A percentile compares a stretch with the other conserved stretches of the same genome.
phyloP scores from a whole-genome alignment of 2,329 filamentous ascomycete species.

The Lachnellula occidentalis region DNA sequence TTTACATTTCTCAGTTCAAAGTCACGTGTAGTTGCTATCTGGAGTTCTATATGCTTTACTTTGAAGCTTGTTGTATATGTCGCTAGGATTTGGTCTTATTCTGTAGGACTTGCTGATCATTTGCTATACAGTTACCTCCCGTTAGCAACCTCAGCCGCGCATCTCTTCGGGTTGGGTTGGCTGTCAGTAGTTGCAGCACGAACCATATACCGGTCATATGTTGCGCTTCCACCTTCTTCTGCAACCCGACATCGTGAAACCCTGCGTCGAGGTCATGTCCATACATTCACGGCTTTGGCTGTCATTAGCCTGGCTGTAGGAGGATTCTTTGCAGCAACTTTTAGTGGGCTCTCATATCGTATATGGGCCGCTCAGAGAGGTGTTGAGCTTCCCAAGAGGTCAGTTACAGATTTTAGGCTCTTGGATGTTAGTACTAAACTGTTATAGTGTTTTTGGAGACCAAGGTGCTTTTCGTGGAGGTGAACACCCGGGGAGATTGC shows the following conservation, averaged over 20 bases:
- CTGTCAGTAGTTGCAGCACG: slow-evolving; percentile 19
- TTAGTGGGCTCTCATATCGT: slow-evolving; percentile 43
- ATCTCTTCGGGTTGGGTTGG: slow-evolving; percentile 15
- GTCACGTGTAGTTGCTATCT: neutral
- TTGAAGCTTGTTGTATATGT: neutral
- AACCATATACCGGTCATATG: slow-evolving; percentile 27
- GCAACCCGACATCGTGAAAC: slow-evolving; percentile 32
- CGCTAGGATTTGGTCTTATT: neutral
- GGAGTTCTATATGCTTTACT: neutral
- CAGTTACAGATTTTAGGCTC: slow-evolving; percentile 14
- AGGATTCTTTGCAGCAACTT: slow-evolving; percentile 39
- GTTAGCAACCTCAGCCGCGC: slow-evolving; percentile 9
- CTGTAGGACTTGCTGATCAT: neutral
- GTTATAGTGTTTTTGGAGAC: slow-evolving; percentile 26
- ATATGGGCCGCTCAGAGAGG: slow-evolving; percentile 42
- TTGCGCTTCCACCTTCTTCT: slow-evolving; percentile 32
- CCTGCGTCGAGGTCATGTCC: slow-evolving; percentile 27
- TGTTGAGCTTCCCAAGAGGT: slow-evolving; percentile 35
- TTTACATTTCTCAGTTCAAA: neutral
- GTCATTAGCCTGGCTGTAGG: slow-evolving; percentile 40
- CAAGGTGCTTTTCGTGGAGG: slow-evolving; percentile 28
- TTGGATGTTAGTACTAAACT: slow-evolving; percentile 16
- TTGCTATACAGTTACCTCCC: neutral
- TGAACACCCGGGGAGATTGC: slow-evolving; percentile 28
- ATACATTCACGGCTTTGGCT: slow-evolving; percentile 40